Conservation (phyloP, 305 asterid species). For the Fraxinus xanthoxyloides region DNA sequence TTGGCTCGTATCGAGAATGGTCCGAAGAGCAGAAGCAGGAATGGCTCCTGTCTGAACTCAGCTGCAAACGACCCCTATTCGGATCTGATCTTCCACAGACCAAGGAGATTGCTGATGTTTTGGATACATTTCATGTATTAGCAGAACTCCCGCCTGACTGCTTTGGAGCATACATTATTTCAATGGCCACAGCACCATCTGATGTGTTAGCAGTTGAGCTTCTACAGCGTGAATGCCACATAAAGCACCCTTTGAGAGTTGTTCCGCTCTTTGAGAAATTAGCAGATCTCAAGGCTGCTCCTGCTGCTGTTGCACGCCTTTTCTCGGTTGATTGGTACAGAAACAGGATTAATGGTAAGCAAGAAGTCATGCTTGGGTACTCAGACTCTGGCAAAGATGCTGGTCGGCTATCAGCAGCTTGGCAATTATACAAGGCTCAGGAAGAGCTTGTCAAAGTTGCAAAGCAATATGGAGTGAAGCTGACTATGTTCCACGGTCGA, state of each 20-base stretch:
- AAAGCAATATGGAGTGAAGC: conserved; percentile 56
- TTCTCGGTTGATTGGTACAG: conserved; percentile 81
- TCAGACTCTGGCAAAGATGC: conserved; percentile 89
- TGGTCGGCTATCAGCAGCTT: conserved; percentile 75
- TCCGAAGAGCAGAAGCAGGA: conserved; percentile 61
- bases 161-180: conserved; percentile 79
- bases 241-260: conserved; percentile 56
- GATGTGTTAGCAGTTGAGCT: conserved; percentile 90
- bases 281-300: conserved; percentile 69
- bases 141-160: conserved; percentile 78
- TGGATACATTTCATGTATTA: conserved; percentile 59
- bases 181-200: conserved; percentile 84
- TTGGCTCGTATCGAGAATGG: conserved; percentile 74
- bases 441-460: conserved; percentile 78
- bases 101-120: conserved; percentile 67
- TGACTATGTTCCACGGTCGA: conserved; percentile 81
- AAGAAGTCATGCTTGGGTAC: conserved; percentile 86
- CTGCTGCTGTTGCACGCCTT: conserved; percentile 74
- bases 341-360: conserved; percentile 60
- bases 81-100: conserved; percentile 77
- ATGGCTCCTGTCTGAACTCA: conserved; percentile 74
- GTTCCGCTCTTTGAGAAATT: conserved; percentile 78
- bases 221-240: conserved; percentile 75
- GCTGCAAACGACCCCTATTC: conserved; percentile 69
- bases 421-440: conserved; percentile 83